These are phyloP conservation scores for Penicillium sp. DNA, from an alignment of 2,329 filamentous ascomycete species.

Conservation along the genomic window DNA sequence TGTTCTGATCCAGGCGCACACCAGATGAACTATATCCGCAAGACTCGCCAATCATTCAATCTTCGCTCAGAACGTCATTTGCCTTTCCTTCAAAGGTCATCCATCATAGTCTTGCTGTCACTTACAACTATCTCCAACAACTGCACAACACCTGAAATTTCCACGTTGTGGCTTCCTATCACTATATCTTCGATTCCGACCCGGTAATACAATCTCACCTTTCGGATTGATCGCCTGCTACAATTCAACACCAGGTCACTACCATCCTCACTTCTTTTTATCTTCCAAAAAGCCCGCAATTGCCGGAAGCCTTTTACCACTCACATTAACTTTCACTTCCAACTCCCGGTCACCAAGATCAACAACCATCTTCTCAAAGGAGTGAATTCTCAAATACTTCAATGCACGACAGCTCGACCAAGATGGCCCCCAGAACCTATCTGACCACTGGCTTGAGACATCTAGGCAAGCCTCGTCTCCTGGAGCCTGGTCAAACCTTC, in stretches of 20 bases:
- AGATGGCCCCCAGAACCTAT: background rate
- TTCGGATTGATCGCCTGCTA: background rate
- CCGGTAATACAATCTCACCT: no score
- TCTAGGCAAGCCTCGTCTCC: background rate
- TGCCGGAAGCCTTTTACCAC: background rate
- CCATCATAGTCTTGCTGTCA: no score
- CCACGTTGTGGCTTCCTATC: background rate
- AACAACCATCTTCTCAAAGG: background rate
- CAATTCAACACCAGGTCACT: background rate
- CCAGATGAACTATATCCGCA: background rate
- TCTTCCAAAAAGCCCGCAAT: background rate
- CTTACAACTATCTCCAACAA: background rate
- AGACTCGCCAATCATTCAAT: background rate
- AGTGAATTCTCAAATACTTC: background rate
- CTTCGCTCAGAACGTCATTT: no score
- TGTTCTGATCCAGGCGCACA: background rate
- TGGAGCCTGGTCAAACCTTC: slow-evolving; percentile 3
- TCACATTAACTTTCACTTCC: background rate
- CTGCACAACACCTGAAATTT: no score
- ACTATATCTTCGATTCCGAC: background rate
- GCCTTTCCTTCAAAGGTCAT: background rate
- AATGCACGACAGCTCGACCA: background rate
- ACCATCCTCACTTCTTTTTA: background rate
- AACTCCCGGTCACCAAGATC: background rate
- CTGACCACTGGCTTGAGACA: background rate